Evolutionary conservation across 345 rosid genomes (phyloP).

Genomic region (Hevea brasiliensis): DNA sequence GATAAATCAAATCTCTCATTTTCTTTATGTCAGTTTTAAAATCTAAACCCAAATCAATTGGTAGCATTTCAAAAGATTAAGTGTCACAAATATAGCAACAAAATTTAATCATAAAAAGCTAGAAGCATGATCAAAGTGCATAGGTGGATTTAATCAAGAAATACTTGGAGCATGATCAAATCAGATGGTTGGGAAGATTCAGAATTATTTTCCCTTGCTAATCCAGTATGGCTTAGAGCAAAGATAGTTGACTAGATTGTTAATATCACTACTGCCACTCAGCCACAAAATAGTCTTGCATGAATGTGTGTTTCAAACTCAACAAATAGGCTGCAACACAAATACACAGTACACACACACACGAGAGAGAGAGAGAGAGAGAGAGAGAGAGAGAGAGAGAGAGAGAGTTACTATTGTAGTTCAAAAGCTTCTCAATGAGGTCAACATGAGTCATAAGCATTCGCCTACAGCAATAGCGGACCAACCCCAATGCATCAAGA

Average conservation of each 20-base stretch:
- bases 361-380: neutral
- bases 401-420: constrained; percentile 71
- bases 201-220: neutral
- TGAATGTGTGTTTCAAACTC: neutral
- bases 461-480: constrained; percentile 91
- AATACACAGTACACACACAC: too few relatives aligned
- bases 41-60: neutral
- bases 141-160: neutral
- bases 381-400: neutral
- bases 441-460: constrained; percentile 99
- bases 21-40: neutral
- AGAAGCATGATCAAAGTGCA: neutral
- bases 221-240: neutral
- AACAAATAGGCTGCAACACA: neutral
- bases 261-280: neutral
- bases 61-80: neutral
- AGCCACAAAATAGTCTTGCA: too few relatives aligned
- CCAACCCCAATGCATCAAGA: constrained; percentile 85
- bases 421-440: constrained; percentile 97
- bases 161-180: too few relatives aligned
- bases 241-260: neutral
- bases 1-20: neutral
- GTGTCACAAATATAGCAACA: neutral
- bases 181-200: neutral
- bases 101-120: neutral